Evolutionary conservation across 148 eudicot genomes (phyloP), one percentile per base, ranked within the genome.

Genomic region (Heliosperma pusillum): DNA sequence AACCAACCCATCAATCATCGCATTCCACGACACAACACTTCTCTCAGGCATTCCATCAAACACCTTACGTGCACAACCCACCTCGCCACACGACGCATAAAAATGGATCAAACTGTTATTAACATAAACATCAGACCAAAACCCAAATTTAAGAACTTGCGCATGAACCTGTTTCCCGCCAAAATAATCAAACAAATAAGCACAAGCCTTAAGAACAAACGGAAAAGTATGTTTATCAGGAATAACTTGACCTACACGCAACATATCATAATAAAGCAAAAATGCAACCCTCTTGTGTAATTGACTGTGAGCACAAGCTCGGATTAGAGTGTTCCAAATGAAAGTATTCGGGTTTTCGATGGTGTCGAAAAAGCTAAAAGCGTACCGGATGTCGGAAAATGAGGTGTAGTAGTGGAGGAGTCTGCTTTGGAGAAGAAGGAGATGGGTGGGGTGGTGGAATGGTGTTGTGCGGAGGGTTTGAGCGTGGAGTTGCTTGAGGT

Each of bases 201-300:
- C 89, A 74, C 95, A 92, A 10, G 91, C 89, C 70, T 90, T 92
- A 4, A 90, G 86, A 60, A 92, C 89, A 53, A 87, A 87, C 0
- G 93, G 89, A 70, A 83, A 90, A 22, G 95, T 92, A 62, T 90
- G 91, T 30, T 88, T 90, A 75, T 92, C 97, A 26, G 94, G 92
- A 19, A 19, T 3, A 55, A 81, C 81, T 45, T 9, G 40, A 16
- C 73, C 86, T 11, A 70, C 77, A 50, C 36, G 50, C 71, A 90
- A 47, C 86, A 90, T 82, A 0, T 84, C 59, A 21, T n/a, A 13
- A 71, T 85, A 92, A 11, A 86, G 56, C 4, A 9, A 0, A 70
- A 90, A 71, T 10, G 91, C 91, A 13, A 70, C 58, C 4, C 68
- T 3, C 76, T 89, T 92, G 26, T 71, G 77, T 76, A 69, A 26